Percentiles rank a stretch among this genome's conserved stretches.
phyloP scores from a whole-genome alignment of 2,329 filamentous ascomycete genomes.

The Colletotrichum zoysiae region DNA sequence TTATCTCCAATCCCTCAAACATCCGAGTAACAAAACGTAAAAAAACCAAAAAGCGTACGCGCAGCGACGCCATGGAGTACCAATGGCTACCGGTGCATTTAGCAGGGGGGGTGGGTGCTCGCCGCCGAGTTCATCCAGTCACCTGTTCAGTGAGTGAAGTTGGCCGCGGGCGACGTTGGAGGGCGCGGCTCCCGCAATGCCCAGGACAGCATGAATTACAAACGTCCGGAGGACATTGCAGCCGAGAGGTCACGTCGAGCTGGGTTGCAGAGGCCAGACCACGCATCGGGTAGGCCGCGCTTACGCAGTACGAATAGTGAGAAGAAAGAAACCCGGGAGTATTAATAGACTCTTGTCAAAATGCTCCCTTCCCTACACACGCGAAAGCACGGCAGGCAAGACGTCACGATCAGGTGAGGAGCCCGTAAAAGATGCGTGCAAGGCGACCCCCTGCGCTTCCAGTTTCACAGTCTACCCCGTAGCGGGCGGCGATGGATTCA shows the following conservation, averaged over 20 bases:
- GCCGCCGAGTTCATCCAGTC: not conserved
- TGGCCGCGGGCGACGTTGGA: too few relatives aligned
- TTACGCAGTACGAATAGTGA: not conserved
- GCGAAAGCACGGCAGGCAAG: not conserved
- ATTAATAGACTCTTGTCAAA: conserved; percentile 29
- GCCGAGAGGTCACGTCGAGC: conserved; percentile 5
- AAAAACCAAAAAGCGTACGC: too few relatives aligned
- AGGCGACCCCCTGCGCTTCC: conserved; percentile 25
- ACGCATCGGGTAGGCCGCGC: not conserved
- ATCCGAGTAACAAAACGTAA: too few relatives aligned
- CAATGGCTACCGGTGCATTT: not conserved
- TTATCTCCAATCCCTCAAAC: too few relatives aligned
- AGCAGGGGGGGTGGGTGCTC: not conserved
- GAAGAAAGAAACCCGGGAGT: not conserved
- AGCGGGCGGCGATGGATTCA: conserved; percentile 1
- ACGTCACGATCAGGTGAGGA: conserved; percentile 30
- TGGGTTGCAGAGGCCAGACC: too few relatives aligned
- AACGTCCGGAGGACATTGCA: not conserved
- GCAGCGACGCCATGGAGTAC: not conserved
- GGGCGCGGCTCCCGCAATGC: not conserved
- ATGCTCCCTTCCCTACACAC: not conserved
- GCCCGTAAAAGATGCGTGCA: conserved; percentile 8
- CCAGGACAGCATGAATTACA: not conserved
- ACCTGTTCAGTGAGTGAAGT: too few relatives aligned
- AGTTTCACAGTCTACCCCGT: conserved; percentile 36